These are phyloP conservation scores for Solanum hybrid DNA, from an alignment of 305 asterid species.

Conservation along the genomic window DNA sequence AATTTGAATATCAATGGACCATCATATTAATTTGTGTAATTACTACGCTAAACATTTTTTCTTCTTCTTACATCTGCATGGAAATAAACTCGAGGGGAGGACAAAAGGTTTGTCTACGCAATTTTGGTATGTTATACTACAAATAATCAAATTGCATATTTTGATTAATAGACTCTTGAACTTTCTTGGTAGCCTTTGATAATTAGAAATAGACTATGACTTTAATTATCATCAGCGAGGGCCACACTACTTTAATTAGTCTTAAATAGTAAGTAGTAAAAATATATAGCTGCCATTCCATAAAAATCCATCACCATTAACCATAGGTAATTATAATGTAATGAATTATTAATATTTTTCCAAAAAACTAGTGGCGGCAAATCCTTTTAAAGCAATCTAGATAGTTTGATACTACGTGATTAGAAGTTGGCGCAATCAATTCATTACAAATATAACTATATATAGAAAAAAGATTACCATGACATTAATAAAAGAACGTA, in stretches of 20 bases:
- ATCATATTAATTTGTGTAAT: not conserved
- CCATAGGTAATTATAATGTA: not conserved
- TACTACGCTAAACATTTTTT: not conserved
- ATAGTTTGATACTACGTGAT: not conserved
- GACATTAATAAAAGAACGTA: not conserved
- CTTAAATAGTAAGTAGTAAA: not conserved
- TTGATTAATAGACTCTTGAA: not conserved
- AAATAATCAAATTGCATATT: not conserved
- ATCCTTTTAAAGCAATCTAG: not conserved
- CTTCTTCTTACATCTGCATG: not conserved
- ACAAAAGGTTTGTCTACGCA: not conserved
- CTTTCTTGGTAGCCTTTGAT: not conserved
- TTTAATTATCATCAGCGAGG: not conserved
- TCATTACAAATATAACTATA: conserved; percentile 1
- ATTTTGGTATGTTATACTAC: not conserved
- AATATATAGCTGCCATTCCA: not conserved
- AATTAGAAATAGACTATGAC: not conserved
- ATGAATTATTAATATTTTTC: not conserved
- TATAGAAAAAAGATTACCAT: not conserved
- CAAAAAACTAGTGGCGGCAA: not conserved
- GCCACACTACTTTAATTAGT: not conserved
- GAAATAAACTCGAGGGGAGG: not conserved
- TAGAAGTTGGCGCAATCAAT: conserved; percentile 13
- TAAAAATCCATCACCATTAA: not conserved
- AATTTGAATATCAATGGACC: not conserved